Evolutionary conservation across 2,329 filamentous ascomycete genomes (phyloP).

Genomic region (Colletotrichum tropicale): DNA sequence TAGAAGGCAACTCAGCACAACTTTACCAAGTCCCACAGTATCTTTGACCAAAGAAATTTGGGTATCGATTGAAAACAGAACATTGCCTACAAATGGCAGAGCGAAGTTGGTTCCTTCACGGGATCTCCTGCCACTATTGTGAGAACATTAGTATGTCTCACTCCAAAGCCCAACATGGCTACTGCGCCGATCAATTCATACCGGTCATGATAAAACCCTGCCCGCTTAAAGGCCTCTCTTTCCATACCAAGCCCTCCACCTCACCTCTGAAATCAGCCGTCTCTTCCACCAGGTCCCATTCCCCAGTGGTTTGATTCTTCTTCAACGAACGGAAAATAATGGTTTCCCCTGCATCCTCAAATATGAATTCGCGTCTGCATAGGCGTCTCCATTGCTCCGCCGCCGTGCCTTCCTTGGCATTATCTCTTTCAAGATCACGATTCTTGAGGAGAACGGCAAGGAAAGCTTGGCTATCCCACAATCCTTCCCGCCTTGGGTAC

Average conservation of each 20-base stretch:
- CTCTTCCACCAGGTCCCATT: slow-evolving; percentile 44
- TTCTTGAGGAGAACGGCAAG: slow-evolving; percentile 43
- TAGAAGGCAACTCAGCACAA: background rate
- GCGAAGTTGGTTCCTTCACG: background rate
- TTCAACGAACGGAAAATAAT: slow-evolving; percentile 41
- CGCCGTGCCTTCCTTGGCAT: slow-evolving; percentile 33
- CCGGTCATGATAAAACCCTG: slow-evolving; percentile 33
- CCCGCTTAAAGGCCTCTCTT: slow-evolving; percentile 38
- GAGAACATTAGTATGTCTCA: background rate
- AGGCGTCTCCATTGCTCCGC: slow-evolving; percentile 44
- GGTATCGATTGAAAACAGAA: background rate
- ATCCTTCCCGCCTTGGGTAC: slow-evolving; percentile 47
- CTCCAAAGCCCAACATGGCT: background rate
- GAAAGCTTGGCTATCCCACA: slow-evolving; percentile 46
- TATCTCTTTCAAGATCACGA: slow-evolving; percentile 36
- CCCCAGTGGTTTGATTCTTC: slow-evolving; percentile 31
- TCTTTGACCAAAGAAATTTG: background rate
- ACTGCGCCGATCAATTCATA: slow-evolving; percentile 25
- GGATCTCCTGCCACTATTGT: background rate
- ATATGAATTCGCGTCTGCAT: slow-evolving; percentile 41
- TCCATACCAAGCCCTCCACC: slow-evolving; percentile 35
- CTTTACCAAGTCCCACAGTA: background rate
- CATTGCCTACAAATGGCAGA: background rate
- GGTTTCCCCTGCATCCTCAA: slow-evolving; percentile 34
- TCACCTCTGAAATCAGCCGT: slow-evolving; percentile 33